phyloP scores from a whole-genome alignment of 116 monocot genomes.

The Iris pallida region DNA sequence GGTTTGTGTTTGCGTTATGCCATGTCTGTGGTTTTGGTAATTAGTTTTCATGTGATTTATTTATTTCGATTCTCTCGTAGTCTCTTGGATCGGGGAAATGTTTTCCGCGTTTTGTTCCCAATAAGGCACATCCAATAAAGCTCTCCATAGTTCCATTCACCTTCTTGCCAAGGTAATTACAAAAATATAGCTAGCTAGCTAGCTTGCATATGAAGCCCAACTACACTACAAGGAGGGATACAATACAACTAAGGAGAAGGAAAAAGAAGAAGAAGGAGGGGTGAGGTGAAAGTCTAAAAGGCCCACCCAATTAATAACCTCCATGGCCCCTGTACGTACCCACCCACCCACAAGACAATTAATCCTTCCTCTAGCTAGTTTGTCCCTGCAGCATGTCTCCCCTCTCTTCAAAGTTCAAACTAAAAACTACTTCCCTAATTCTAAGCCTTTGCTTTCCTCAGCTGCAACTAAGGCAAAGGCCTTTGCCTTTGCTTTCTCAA shows the following conservation, averaged over 20 bases:
- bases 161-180: too few relatives aligned
- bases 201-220: neutral
- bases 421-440: neutral
- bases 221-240: neutral
- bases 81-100: too few relatives aligned
- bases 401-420: neutral
- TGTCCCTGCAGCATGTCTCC: neutral
- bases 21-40: too few relatives aligned
- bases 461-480: constrained; percentile 1
- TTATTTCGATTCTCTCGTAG: too few relatives aligned
- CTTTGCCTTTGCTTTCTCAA: constrained; percentile 5
- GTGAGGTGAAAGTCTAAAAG: neutral
- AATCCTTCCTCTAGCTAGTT: neutral
- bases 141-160: too few relatives aligned
- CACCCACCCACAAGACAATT: neutral
- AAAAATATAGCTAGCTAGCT: neutral
- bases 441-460: neutral
- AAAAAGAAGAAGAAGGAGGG: neutral
- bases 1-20: too few relatives aligned
- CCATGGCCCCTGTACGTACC: neutral
- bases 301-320: neutral
- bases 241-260: neutral
- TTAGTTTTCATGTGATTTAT: too few relatives aligned
- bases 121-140: too few relatives aligned
- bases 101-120: too few relatives aligned